Evolutionary conservation across 441 rosid species (phyloP).

Genomic region (Gossypium schwendimanii): DNA sequence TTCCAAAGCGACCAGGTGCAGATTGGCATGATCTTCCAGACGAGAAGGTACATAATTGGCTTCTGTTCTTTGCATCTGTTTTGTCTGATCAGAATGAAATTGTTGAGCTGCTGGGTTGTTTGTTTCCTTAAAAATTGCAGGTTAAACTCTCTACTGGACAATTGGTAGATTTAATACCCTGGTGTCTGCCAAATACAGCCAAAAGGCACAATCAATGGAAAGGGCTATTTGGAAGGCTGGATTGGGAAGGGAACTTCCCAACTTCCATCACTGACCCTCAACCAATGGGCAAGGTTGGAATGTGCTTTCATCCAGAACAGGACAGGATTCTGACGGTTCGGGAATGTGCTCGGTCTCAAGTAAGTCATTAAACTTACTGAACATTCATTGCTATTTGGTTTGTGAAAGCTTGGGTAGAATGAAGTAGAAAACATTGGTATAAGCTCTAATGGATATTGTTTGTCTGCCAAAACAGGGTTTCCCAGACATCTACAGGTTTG

Average conservation of each 20-base stretch:
- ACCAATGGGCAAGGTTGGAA: constrained; percentile 89
- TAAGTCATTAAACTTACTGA: constrained; percentile 20
- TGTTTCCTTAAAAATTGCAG: constrained; percentile 24
- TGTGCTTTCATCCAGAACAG: constrained; percentile 92
- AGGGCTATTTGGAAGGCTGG: constrained; percentile 80
- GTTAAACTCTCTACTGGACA: constrained; percentile 58
- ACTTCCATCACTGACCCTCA: constrained; percentile 85
- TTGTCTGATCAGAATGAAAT: not conserved
- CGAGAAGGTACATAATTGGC: constrained; percentile 41
- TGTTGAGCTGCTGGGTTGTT: not conserved
- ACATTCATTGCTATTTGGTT: not conserved
- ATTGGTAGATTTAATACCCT: constrained; percentile 52
- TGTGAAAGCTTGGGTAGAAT: not conserved
- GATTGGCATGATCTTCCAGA: constrained; percentile 84
- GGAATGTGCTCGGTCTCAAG: constrained; percentile 88
- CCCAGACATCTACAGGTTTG: constrained; percentile 44
- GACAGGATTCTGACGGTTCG: constrained; percentile 80
- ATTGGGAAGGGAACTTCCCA: constrained; percentile 91
- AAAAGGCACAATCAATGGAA: constrained; percentile 78
- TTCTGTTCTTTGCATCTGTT: not conserved
- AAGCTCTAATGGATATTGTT: not conserved
- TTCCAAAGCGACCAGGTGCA: constrained; percentile 78
- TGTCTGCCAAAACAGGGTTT: constrained; percentile 40
- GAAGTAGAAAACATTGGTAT: not conserved
- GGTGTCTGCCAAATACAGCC: constrained; percentile 76